Percentiles rank a stretch among this genome's conserved stretches.
phyloP scores from a whole-genome alignment of 305 asterid genomes.

The Solanum aculeatissimum region DNA sequence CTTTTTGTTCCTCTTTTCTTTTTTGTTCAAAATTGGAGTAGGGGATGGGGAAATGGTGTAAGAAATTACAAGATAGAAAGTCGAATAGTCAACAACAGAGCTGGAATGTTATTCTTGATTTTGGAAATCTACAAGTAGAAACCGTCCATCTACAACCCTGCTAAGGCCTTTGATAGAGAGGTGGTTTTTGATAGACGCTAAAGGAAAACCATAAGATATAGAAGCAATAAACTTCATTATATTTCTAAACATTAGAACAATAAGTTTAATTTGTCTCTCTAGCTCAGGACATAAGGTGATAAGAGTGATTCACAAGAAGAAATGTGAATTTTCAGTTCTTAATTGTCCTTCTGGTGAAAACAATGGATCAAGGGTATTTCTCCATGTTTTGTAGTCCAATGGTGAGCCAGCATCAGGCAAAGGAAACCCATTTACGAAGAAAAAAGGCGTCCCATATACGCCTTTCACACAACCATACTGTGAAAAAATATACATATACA shows the following conservation, averaged over 20 bases:
- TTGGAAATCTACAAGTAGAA: too few species aligned
- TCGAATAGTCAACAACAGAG: too few species aligned
- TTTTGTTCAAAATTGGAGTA: too few species aligned
- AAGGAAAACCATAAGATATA: neutral
- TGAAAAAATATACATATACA: neutral
- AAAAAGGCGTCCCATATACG: constrained; percentile 76
- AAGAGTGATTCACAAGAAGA: neutral
- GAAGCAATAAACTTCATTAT: neutral
- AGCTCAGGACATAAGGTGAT: neutral
- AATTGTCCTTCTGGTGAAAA: neutral
- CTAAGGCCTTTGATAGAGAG: neutral
- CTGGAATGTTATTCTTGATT: too few species aligned
- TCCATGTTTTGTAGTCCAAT: constrained; percentile 43
- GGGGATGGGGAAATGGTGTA: too few species aligned
- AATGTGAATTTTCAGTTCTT: neutral
- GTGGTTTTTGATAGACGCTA: neutral
- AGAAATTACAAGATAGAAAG: too few species aligned
- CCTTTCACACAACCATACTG: constrained; percentile 83
- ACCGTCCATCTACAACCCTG: too few species aligned
- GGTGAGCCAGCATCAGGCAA: constrained; percentile 61
- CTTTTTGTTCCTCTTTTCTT: too few species aligned
- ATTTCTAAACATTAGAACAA: neutral
- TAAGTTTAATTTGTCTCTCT: neutral
- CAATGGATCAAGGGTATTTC: constrained; percentile 45
- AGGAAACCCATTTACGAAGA: constrained; percentile 82